phyloP scores from a whole-genome alignment of 208 protist species.

The Leishmania tarentolae region DNA sequence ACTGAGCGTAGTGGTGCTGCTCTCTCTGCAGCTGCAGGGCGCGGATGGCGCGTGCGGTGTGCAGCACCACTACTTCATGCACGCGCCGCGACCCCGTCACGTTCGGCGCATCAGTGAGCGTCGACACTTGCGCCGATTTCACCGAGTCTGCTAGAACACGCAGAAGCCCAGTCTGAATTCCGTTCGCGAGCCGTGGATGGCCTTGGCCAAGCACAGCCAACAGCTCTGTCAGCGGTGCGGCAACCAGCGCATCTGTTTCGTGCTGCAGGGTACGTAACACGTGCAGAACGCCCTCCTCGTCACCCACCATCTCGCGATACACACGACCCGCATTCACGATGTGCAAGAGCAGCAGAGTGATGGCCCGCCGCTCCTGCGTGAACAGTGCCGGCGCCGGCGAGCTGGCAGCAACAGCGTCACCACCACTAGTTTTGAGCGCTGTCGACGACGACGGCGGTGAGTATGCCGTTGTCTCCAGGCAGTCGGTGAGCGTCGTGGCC shows the following conservation, averaged over 20 bases:
- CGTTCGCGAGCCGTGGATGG: slow-evolving; percentile 43
- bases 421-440: background rate
- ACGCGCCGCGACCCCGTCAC: background rate
- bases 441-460: background rate
- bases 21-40: slow-evolving; percentile 69
- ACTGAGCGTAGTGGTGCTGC: slow-evolving; percentile 46
- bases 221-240: slow-evolving; percentile 60
- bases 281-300: slow-evolving; percentile 59
- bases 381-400: background rate
- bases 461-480: slow-evolving; percentile 32
- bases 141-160: slow-evolving; percentile 38
- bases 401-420: background rate
- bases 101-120: background rate
- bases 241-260: slow-evolving; percentile 52
- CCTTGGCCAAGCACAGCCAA: slow-evolving; percentile 72
- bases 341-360: slow-evolving; percentile 71
- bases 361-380: slow-evolving; percentile 50
- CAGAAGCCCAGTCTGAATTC: slow-evolving; percentile 67
- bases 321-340: slow-evolving; percentile 84
- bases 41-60: slow-evolving; percentile 58
- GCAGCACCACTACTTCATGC: slow-evolving; percentile 43
- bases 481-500: slow-evolving; percentile 64
- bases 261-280: slow-evolving; percentile 50
- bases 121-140: background rate
- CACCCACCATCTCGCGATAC: slow-evolving; percentile 89